Evolutionary conservation across 1,284 basidiomycete species (phyloP), one percentile per base, ranked within the genome.

Genomic region (Puccinia triticina): DNA sequence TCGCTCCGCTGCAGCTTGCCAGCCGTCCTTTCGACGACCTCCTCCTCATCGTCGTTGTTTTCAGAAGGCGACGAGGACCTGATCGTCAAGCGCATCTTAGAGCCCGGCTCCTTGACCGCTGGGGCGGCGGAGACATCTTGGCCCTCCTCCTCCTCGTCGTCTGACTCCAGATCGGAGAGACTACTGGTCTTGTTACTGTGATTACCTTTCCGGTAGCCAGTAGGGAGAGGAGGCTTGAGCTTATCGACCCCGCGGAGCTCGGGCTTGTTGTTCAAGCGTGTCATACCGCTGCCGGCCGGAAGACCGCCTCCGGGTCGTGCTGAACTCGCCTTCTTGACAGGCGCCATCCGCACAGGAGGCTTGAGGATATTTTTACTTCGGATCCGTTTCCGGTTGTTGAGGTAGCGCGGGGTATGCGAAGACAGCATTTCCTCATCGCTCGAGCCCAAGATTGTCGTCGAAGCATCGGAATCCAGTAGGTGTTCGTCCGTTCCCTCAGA

Each of bases 341-440:
- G 34, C 26, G 32, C 73, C 29, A 61, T 46, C 37, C 73, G 55
- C 46, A 40, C 34, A 23, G 55, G 50, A 0, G 73, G 73, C 40
- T 61, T 75, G 37, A 75, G 59, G 14, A 75, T 57, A 32, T 75
- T 75, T 61, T 75, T 75, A 46, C 73, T 75, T 23, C 73, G 37
- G 55, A 75, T 75, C 1, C 76, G 57, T 37, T 77, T 77, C 16
- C 76, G 59, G 43, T 77, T 77, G 46, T 77, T 77, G 29, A 77
- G 64, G 48, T 77, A 77, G 32, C 76, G 76, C n/a, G 76, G 76
- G 10, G 76, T 67, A 67, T 77, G 76, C n/a, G 76, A 80, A 32
- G 78, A 80, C 32, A 80, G 34, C 78, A 74, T 66, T 26, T 82
- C 81, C 34, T 76, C 73, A 50, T 82, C 81, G 37, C 81, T 77